These are phyloP conservation scores for Pseudogymnoascus sp. DNA, from an alignment of 2,329 filamentous ascomycete species.

Conservation along the genomic window DNA sequence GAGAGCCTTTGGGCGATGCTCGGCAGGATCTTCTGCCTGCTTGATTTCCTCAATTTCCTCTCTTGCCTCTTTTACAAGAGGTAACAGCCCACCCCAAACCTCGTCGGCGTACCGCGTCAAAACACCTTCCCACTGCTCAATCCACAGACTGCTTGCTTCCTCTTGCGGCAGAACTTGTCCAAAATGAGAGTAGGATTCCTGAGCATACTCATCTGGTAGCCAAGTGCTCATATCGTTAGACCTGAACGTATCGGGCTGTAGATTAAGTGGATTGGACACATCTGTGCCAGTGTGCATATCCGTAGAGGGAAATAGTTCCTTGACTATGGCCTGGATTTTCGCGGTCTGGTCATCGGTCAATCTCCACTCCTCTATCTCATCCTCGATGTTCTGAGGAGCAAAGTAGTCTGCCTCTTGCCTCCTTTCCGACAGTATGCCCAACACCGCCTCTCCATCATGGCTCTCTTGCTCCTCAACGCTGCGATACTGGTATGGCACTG, in stretches of 20 bases:
- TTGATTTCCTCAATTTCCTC: conserved; percentile 43
- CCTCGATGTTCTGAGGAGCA: conserved; percentile 20
- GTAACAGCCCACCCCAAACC: conserved; percentile 57
- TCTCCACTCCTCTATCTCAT: conserved; percentile 25
- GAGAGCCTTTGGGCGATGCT: conserved; percentile 12
- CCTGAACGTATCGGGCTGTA: conserved; percentile 16
- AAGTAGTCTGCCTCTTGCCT: conserved; percentile 19
- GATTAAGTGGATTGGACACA: conserved; percentile 21
- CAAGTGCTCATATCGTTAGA: conserved; percentile 10
- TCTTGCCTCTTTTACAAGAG: conserved; percentile 47
- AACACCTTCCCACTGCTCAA: conserved; percentile 47
- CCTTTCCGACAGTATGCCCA: conserved; percentile 32
- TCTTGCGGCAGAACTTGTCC: conserved; percentile 7
- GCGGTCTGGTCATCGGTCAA: conserved; percentile 22
- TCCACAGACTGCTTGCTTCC: conserved; percentile 34
- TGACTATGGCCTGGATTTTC: conserved; percentile 23
- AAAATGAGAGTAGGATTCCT: conserved; percentile 16
- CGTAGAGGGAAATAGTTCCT: conserved; percentile 19
- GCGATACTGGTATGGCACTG: not conserved
- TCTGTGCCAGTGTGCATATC: conserved; percentile 17
- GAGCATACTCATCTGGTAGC: conserved; percentile 21
- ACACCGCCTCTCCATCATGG: conserved; percentile 34
- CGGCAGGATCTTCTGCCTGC: conserved; percentile 14
- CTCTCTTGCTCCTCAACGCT: conserved; percentile 22
- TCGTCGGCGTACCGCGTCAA: conserved; percentile 52